phyloP scores from a whole-genome alignment of 148 eudicot genomes.

The Rhododendron simsii region DNA sequence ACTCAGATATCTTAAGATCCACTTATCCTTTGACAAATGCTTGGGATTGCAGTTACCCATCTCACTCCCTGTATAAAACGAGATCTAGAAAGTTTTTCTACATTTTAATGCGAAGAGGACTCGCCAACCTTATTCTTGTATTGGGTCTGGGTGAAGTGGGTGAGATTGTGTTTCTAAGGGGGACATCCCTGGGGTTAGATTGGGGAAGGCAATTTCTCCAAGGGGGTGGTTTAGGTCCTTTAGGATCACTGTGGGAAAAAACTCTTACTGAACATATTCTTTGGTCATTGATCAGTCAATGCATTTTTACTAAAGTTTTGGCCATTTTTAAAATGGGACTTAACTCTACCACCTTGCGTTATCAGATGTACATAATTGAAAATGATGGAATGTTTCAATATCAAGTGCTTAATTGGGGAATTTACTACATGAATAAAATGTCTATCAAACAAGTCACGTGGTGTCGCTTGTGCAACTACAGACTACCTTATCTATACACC shows the following conservation, averaged over 20 bases:
- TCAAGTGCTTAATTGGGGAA: not conserved
- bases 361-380: not conserved
- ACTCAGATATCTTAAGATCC: not conserved
- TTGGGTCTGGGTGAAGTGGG: not conserved
- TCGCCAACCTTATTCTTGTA: not conserved
- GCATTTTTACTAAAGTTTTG: not conserved
- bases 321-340: not conserved
- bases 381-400: not conserved
- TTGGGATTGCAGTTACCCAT: not conserved
- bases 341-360: not conserved
- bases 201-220: not conserved
- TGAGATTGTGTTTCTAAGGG: not conserved
- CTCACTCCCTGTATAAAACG: not conserved
- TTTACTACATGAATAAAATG: not conserved
- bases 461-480: not conserved
- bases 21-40: not conserved
- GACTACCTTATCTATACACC: not conserved
- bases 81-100: not conserved
- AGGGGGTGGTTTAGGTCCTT: not conserved
- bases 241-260: not conserved
- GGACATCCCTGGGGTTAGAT: not conserved
- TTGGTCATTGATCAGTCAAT: not conserved
- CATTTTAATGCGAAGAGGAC: not conserved
- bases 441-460: not conserved
- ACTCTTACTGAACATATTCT: not conserved